Conservation (phyloP, 2,329 filamentous ascomycete species). For the Cladosporium phlei region DNA sequence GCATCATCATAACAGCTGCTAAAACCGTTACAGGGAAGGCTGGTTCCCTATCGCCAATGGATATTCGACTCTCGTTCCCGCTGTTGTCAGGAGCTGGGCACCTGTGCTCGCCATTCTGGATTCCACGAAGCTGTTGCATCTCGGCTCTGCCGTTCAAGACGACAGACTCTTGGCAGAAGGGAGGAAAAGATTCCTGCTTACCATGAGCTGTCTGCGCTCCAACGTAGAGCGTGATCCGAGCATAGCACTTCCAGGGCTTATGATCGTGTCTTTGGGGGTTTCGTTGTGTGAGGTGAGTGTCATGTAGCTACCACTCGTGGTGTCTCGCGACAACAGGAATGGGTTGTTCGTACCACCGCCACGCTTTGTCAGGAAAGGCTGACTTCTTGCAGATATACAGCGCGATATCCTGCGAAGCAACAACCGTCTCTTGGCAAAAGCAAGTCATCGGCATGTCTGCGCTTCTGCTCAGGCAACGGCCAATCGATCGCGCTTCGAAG, state of each 20-base stretch:
- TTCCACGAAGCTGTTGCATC: slow-evolving; percentile 8
- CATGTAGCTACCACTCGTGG: too few relatives aligned
- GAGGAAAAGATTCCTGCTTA: background rate
- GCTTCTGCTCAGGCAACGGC: background rate
- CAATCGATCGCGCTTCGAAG: background rate
- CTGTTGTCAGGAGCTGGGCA: background rate
- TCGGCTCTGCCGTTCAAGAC: background rate
- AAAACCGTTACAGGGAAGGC: too few relatives aligned
- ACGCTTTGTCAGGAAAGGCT: background rate
- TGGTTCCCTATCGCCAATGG: slow-evolving; percentile 6
- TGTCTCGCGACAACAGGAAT: too few relatives aligned
- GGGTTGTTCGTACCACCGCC: too few relatives aligned
- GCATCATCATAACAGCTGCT: too few relatives aligned
- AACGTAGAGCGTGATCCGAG: background rate
- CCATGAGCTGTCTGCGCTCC: slow-evolving; percentile 2
- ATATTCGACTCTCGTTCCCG: slow-evolving; percentile 2
- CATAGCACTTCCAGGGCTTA: background rate
- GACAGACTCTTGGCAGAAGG: background rate
- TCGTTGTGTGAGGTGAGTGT: slow-evolving; percentile 4
- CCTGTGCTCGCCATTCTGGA: slow-evolving; percentile 8
- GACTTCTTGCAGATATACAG: background rate
- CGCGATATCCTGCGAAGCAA: background rate
- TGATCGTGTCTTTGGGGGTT: slow-evolving; percentile 3
- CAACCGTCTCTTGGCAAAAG: background rate
- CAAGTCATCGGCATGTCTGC: slow-evolving; percentile 11